Evolutionary conservation across 1,139 yeast species (phyloP), one percentile per base, ranked within the genome.

Genomic region (Diutina rugosa): DNA sequence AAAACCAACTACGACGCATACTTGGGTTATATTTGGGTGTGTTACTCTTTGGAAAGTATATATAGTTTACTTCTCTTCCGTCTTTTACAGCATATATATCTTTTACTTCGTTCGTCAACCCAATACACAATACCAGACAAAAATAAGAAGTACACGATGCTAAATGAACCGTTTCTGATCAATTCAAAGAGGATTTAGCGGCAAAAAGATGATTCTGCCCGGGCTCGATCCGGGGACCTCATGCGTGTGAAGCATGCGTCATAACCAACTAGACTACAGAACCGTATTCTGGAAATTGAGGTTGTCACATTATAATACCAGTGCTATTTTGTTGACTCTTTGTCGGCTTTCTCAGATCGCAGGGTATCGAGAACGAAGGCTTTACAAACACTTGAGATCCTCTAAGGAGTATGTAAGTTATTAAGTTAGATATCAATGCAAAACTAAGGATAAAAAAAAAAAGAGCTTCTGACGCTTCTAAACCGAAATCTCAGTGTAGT

Each of bases 201-300:
- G n/a, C 14, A 45, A 45, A 21, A 45, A n/a, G 14, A 46, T 18
- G 30, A 18, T 46, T 46, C 30, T 28, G 49, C 49, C 49, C 49
- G 49, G 49, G 49, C 49, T 46, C 49, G 49, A 46, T 46, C 49
- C 49, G 49, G 49, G 49, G 49, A 46, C 49, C 49, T 46, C 28
- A 46, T 46, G 49, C 49, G 49, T 46, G 49, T 46, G 49, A 46
- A 46, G 49, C 49, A 46, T 46, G 28, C 49, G 49, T 46, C 49
- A 46, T 46, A 46, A 46, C 49, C 49, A 46, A 46, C 49, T 46
- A 46, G 49, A 46, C 49, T 46, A 46, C 49, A 46, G 30, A 46
- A 28, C 49, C 49, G 26, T 16, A n/a, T 45, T 45, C 9, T 45
- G 46, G 16, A 12, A 45, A n/a, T 10, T 35, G 3, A 35, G 6